Evolutionary conservation across 352 stramenopile species (phyloP), one percentile per base, ranked within the genome.

Genomic region (Phytophthora sp.): DNA sequence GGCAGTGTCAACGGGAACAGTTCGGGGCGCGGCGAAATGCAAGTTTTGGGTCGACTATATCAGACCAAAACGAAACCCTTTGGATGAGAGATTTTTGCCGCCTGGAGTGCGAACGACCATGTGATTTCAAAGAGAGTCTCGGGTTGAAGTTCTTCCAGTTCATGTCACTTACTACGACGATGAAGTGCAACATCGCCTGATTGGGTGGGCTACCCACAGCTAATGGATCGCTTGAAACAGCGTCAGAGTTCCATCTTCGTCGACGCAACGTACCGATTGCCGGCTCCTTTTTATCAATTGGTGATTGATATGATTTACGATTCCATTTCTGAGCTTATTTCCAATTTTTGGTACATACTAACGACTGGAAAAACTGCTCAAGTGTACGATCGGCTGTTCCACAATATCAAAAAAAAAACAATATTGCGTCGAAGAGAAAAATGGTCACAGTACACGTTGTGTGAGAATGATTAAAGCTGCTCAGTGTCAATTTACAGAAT

Each of bases 121-220:
- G 31, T 13, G 31, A 38, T 13, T 8, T 38, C 8, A 38, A 38
- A 4, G 5, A 18, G 3, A 38, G 23, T 11, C 16, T 24, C 0
- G 56, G 44, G 4, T 38, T 38, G 31, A 65, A 65, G 7, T 45
- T 57, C 16, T 57, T 64, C 15, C 31, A 47, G 45, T 65, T 16
- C 57, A 58, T 7, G 26, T 65, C 7, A 58, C 57, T 4, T 53
- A 58, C 23, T 65, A 58, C n/a, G 57, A 58, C 36, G 26, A 46
- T 1, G 57, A 58, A 26, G 57, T 58, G 5, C 15, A 38, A 7
- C 46, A 58, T 55, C 35, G 36, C 0, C 8, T 58, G 2, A 53
- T 65, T 27, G 27, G n/a, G n/a, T n/a, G n/a, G n/a, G n/a, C n/a
- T 46, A 57, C 35, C 38, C 26, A 16, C 21, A 57, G 4, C 45